Percentiles rank a stretch among this genome's conserved stretches.
Conservation (phyloP, 805 yeast species). For the Pichia californica region DNA sequence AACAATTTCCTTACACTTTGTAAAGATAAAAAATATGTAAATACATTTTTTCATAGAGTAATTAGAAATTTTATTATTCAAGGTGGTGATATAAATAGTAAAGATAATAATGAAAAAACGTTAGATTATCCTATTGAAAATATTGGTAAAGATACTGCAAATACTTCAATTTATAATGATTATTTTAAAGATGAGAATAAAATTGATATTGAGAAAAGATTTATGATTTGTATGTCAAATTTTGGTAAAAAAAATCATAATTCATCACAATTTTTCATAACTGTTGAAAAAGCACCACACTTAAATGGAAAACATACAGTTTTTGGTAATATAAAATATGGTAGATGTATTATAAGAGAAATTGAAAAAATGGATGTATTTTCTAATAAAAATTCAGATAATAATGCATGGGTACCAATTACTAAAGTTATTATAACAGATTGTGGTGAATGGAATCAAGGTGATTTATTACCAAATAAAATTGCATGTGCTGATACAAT, state of each 20-base stretch:
- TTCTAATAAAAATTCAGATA: slow-evolving; percentile 27
- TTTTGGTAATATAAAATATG: slow-evolving; percentile 65
- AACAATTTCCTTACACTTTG: slow-evolving; percentile 47
- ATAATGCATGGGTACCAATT: slow-evolving; percentile 28
- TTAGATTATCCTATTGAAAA: slow-evolving; percentile 30
- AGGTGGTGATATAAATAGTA: slow-evolving; percentile 47
- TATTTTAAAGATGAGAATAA: slow-evolving; percentile 55
- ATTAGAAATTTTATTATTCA: slow-evolving; percentile 67
- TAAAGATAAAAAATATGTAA: slow-evolving; percentile 34
- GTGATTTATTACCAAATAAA: slow-evolving; percentile 48
- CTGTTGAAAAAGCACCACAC: slow-evolving; percentile 66
- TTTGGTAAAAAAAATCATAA: slow-evolving; percentile 43
- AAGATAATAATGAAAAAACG: slow-evolving; percentile 17
- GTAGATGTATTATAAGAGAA: slow-evolving; percentile 63
- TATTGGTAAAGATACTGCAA: slow-evolving; percentile 37
- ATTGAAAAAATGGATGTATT: slow-evolving; percentile 47
- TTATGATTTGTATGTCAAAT: slow-evolving; percentile 61
- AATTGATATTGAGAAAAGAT: slow-evolving; percentile 37
- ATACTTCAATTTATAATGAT: slow-evolving; percentile 7
- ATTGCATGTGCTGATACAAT: slow-evolving; percentile 55
- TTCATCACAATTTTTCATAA: slow-evolving; percentile 65
- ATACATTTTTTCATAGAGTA: slow-evolving; percentile 53
- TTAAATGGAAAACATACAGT: slow-evolving; percentile 69
- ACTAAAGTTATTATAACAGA: slow-evolving; percentile 43
- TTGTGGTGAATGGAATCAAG: slow-evolving; percentile 58